Conservation (phyloP, 208 protist genomes). For the Leishmania tropica region DNA sequence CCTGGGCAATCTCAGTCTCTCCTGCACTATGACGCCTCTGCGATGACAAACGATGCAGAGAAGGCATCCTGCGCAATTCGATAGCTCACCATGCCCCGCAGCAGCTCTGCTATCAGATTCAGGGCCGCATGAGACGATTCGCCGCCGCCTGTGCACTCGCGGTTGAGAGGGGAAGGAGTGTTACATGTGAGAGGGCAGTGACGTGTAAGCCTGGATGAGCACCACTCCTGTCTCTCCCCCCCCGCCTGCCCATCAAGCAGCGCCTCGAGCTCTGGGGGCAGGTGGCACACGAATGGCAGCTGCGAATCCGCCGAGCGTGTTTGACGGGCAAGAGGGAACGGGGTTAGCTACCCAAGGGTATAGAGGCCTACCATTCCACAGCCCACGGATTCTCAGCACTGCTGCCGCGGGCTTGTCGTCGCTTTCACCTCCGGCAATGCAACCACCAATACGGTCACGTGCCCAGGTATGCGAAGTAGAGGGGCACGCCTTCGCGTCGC, state of each 20-base stretch:
- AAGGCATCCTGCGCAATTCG: constrained; percentile 34
- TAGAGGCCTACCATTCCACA: constrained; percentile 92
- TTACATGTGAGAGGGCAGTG: constrained; percentile 15
- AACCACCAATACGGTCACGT: not conserved
- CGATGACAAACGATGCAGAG: constrained; percentile 19
- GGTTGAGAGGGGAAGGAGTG: constrained; percentile 53
- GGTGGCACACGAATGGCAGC: constrained; percentile 43
- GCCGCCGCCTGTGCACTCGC: not conserved
- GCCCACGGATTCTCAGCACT: constrained; percentile 69
- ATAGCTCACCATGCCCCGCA: constrained; percentile 39
- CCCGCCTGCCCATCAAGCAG: constrained; percentile 41
- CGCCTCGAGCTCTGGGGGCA: constrained; percentile 34
- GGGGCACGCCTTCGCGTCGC: not conserved
- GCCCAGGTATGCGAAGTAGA: not conserved
- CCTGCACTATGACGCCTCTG: not conserved
- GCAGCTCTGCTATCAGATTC: constrained; percentile 33
- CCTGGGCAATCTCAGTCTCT: not conserved
- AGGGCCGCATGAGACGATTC: constrained; percentile 39
- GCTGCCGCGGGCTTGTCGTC: constrained; percentile 21
- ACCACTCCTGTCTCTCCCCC: constrained; percentile 41
- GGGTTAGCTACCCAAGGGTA: constrained; percentile 74
- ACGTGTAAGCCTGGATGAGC: constrained; percentile 74
- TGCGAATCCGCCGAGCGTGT: constrained; percentile 57
- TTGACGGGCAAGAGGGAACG: constrained; percentile 35
- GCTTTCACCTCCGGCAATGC: not conserved